Conservation (phyloP, 1,139 yeast species). For the Pichia kudriavzevii region DNA sequence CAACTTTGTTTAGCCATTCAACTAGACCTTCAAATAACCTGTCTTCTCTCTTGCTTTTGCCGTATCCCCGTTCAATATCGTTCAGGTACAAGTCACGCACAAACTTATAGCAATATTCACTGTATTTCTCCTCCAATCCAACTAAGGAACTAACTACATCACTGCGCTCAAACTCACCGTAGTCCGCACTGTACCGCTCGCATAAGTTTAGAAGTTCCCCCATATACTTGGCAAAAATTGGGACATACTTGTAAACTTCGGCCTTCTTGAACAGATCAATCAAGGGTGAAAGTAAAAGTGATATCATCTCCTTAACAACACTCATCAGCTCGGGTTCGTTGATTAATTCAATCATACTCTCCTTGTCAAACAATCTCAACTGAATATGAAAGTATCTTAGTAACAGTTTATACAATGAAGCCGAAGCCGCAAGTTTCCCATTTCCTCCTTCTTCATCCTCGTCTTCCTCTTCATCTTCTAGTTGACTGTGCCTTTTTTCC, state of each 20-base stretch:
- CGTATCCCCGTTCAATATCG: slow-evolving; percentile 42
- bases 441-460: neutral
- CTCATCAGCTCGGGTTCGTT: slow-evolving; percentile 72
- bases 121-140: slow-evolving; percentile 60
- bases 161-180: slow-evolving; percentile 20
- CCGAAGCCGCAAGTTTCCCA: slow-evolving; percentile 17
- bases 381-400: slow-evolving; percentile 50
- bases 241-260: slow-evolving; percentile 66
- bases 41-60: too few species aligned
- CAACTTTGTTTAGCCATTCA: slow-evolving; percentile 56
- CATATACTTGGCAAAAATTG: slow-evolving; percentile 65
- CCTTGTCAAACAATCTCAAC: slow-evolving; percentile 68
- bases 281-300: slow-evolving; percentile 79
- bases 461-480: neutral
- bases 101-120: slow-evolving; percentile 62
- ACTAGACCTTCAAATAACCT: slow-evolving; percentile 66
- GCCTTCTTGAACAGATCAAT: slow-evolving; percentile 71
- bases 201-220: slow-evolving; percentile 57
- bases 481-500: neutral
- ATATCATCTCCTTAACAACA: slow-evolving; percentile 62
- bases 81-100: slow-evolving; percentile 68
- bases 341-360: slow-evolving; percentile 69
- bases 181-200: slow-evolving; percentile 41
- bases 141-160: slow-evolving; percentile 58
- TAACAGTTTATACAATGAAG: slow-evolving; percentile 34